Conservation (phyloP, 2,329 filamentous ascomycete species). For the Orbilia blumenaviensis region DNA sequence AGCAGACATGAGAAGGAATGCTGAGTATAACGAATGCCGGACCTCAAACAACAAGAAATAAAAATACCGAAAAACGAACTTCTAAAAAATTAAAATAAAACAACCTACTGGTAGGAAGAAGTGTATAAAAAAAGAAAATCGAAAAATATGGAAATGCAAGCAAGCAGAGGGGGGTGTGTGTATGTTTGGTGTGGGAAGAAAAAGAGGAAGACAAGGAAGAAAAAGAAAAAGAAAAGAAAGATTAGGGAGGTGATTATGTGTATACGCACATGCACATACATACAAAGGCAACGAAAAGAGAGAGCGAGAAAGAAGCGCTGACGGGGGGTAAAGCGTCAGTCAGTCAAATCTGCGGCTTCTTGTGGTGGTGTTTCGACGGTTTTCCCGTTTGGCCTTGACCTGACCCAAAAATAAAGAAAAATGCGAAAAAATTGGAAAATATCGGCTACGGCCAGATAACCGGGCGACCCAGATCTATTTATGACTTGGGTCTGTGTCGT, state of each 20-base stretch:
- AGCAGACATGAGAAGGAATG: slow-evolving; percentile 55
- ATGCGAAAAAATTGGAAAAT: slow-evolving; percentile 49
- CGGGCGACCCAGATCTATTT: slow-evolving; percentile 54
- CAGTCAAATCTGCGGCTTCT: background rate
- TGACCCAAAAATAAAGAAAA: slow-evolving; percentile 53
- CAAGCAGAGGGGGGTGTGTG: background rate
- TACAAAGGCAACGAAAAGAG: slow-evolving; percentile 3
- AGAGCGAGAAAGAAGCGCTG: slow-evolving; percentile 4
- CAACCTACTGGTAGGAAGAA: slow-evolving; percentile 22
- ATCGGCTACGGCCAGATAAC: slow-evolving; percentile 53
- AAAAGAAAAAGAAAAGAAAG: slow-evolving; percentile 37
- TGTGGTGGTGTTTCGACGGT: slow-evolving; percentile 26
- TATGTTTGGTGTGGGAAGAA: too few species aligned
- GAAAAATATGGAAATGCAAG: slow-evolving; percentile 18
- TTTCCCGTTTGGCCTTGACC: slow-evolving; percentile 48
- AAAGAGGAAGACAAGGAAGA: slow-evolving; percentile 19
- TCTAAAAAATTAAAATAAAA: slow-evolving; percentile 43
- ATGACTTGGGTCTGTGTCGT: slow-evolving; percentile 53
- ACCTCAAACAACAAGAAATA: slow-evolving; percentile 7
- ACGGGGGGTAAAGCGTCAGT: background rate
- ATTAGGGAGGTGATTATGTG: slow-evolving; percentile 34
- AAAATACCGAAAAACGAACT: slow-evolving; percentile 8
- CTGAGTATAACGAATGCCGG: slow-evolving; percentile 33
- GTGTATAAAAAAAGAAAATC: slow-evolving; percentile 51
- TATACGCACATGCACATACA: slow-evolving; percentile 22